Evolutionary conservation across 2,329 filamentous ascomycete species (phyloP).

Genomic region (Arthrobotrys sinensis): DNA sequence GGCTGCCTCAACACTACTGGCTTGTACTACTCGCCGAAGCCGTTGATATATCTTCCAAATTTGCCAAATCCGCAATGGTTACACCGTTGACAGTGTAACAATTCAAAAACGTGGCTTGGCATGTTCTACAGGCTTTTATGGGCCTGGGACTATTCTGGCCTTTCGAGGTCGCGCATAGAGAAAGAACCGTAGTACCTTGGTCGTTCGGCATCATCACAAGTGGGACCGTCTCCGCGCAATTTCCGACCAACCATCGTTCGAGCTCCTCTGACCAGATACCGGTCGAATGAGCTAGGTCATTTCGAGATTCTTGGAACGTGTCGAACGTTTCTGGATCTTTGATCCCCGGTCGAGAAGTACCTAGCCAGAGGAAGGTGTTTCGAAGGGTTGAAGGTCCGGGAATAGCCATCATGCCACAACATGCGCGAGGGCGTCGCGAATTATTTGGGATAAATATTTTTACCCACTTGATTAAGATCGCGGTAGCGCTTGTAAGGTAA

Average conservation of each 20-base stretch:
- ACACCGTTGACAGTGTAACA: background rate
- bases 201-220: background rate
- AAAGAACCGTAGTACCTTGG: background rate
- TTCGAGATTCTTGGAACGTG: background rate
- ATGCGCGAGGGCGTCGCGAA: background rate
- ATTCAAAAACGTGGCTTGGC: slow-evolving; percentile 5
- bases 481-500: background rate
- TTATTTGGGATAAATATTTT: background rate
- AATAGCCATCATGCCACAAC: slow-evolving; percentile 4
- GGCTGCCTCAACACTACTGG: too few relatives aligned
- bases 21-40: too few relatives aligned
- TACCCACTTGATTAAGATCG: background rate
- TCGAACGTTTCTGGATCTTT: background rate
- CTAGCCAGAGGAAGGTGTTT: slow-evolving; percentile 9
- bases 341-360: background rate
- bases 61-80: background rate
- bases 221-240: slow-evolving; percentile 18
- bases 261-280: slow-evolving; percentile 6
- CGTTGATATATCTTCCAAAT: background rate
- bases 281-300: background rate
- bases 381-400: background rate
- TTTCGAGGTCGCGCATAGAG: background rate
- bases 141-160: background rate
- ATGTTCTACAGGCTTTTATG: background rate
- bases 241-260: background rate